phyloP scores from a whole-genome alignment of 495 filamentous ascomycete genomes.

The Staphylotrichum tortipilum region DNA sequence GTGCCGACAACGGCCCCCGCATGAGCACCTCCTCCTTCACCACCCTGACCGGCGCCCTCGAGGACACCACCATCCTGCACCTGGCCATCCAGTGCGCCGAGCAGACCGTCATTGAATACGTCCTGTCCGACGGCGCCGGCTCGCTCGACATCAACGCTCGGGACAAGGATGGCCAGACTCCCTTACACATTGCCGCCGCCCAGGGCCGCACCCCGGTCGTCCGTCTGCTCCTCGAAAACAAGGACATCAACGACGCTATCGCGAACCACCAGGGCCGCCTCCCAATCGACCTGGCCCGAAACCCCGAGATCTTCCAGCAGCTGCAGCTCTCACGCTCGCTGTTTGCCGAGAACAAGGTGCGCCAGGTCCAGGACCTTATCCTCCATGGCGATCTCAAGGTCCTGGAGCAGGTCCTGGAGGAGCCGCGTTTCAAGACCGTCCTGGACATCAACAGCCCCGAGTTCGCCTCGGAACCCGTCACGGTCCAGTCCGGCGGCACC shows the following conservation, averaged over 20 bases:
- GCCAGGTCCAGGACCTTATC: conserved; percentile 71
- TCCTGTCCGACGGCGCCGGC: conserved; percentile 61
- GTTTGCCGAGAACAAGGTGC: conserved; percentile 78
- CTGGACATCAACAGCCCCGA: conserved; percentile 88
- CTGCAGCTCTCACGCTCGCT: conserved; percentile 84
- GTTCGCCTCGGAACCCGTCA: conserved; percentile 70
- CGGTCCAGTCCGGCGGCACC: conserved; percentile 70
- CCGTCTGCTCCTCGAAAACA: conserved; percentile 65
- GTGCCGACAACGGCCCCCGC: conserved; percentile 37
- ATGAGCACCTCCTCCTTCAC: conserved; percentile 48
- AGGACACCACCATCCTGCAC: conserved; percentile 83
- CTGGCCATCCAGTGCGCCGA: conserved; percentile 97
- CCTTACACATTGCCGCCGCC: conserved; percentile 78
- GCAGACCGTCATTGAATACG: conserved; percentile 88
- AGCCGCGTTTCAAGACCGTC: conserved; percentile 72
- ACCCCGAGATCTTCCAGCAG: conserved; percentile 89
- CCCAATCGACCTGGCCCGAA: conserved; percentile 80
- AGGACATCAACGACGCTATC: conserved; percentile 79
- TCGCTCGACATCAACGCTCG: conserved; percentile 77
- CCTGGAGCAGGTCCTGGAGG: conserved; percentile 70
- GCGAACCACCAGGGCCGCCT: conserved; percentile 83
- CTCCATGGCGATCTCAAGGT: conserved; percentile 61
- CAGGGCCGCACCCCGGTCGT: conserved; percentile 75
- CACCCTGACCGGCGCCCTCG: conserved; percentile 40
- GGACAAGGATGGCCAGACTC: conserved; percentile 88